Evolutionary conservation across 1,284 basidiomycete species (phyloP), one percentile per base, ranked within the genome.

Genomic region (Mycosarcoma maydis): DNA sequence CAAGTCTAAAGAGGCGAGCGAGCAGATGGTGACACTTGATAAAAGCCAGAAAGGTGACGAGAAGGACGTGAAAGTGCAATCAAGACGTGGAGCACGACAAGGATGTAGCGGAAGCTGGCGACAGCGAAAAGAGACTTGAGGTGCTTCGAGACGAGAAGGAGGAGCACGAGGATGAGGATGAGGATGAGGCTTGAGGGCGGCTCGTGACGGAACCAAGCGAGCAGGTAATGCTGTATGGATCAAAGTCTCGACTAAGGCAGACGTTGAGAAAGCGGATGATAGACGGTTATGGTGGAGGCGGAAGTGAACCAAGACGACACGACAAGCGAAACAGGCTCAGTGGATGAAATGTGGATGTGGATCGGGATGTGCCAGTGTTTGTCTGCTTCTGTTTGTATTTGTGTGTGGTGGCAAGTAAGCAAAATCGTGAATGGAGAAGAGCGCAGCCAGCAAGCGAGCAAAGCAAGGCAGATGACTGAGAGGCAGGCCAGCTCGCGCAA

Each of bases 201-300:
- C 10, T 30, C 26, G 34, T 41, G 34, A 37, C n/a, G 10, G 30
- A 23, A 27, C 19, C 30, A 29, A 30, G 27, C 19, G 32, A 43
- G 36, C 45, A 43, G 41, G 45, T 23, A 37, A 45, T 30, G 38
- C 27, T 40, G 36, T 6, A 44, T 32, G 51, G 55, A 36, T 29
- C 34, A 37, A 37, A 49, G 60, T 64, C 60, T 64, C 60, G 36
- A 57, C 54, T 57, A 65, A 65, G 61, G 61, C 61, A 65, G 61
- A 65, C 52, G 51, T 43, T 49, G 46, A 40, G n/a, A 39, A 27
- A 26, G 43, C 19, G 38, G 33, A 17, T 11, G 33, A 13, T 29
- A 36, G 50, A 50, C 33, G 41, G 50, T 57, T 9, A 39, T 49
- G 54, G 49, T 53, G 60, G 45, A 53, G 58, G 46, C 33, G 42